Evolutionary conservation across 108 stramenopile genomes (phyloP), one percentile per base, ranked within the genome.

Genomic region (Fistulifera pelliculosa): DNA sequence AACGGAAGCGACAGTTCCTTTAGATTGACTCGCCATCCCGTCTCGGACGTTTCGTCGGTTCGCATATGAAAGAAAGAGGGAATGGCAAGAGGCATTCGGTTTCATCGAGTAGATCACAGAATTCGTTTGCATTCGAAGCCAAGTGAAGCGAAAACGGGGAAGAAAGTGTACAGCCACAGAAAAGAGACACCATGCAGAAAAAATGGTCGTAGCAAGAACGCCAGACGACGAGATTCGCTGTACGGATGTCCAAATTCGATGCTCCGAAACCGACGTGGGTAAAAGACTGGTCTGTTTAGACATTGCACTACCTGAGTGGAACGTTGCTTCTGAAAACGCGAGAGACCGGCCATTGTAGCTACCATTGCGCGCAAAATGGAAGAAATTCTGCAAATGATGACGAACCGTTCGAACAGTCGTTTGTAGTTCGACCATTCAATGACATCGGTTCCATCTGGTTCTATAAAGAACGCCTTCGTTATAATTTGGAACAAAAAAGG

Each of bases 1-100:
- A 52, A 65, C 23, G 70, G 70, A 18, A 81, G 31, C 7, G 59
- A 70, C 1, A 62, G 40, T 1, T n/a, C 47, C 28, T 60, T 44
- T 7, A 83, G 54, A 52, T 79, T 54, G 0, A 80, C 75, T 25
- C 71, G 41, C 60, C 64, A 66, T 1, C 80, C 77, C 3, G 83
- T 79, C 13, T 28, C 49, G 14, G 71, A 62, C n/a, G 73, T 54
- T 1, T 28, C 27, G 49, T 79, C 84, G 10, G 31, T 60, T 44
- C 35, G 48, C 69, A 80, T 70, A 62, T 68, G 79, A 54, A 69
- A 70, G 24, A 79, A 80, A 49, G 77, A 78, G 88, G 84, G 69
- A 80, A 90, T 1, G 88, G 88, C 14, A 90, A 52, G 14, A 65
- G 61, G 51, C 84, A 90, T 56, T 83, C 76, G 3, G 81, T 83